phyloP scores from a whole-genome alignment of 139 green algal genomes.

The Chlamydomonas schloesseri region DNA sequence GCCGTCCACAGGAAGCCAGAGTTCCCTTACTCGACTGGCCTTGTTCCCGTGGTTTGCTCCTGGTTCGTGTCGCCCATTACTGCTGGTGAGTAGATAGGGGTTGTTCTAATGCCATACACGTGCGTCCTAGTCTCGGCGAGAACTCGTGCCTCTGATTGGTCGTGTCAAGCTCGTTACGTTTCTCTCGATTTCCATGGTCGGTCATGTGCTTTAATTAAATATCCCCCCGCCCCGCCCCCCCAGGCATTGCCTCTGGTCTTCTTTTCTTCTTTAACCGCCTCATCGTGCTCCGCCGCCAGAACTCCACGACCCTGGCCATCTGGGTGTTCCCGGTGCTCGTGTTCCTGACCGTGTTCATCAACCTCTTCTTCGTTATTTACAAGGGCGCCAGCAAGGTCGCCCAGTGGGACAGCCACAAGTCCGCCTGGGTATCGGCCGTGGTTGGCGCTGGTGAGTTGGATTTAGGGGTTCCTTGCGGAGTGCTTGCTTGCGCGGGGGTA shows the following conservation, averaged over 20 bases:
- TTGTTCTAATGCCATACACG: too few relatives aligned
- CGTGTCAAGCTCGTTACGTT: background rate
- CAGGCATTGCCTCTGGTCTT: constrained; percentile 25
- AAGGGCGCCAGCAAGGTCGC: constrained; percentile 55
- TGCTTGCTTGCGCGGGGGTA: too few relatives aligned
- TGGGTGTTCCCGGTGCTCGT: constrained; percentile 56
- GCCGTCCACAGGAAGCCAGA: background rate
- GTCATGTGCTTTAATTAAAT: background rate
- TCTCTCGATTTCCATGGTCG: too few relatives aligned
- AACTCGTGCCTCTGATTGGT: too few relatives aligned
- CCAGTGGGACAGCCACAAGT: constrained; percentile 24
- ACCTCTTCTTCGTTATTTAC: constrained; percentile 64
- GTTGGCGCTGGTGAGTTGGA: background rate
- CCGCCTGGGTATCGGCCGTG: constrained; percentile 44
- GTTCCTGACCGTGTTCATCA: background rate
- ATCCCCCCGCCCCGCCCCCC: background rate
- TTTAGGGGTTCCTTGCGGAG: too few relatives aligned
- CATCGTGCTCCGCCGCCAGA: constrained; percentile 42
- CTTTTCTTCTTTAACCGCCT: constrained; percentile 38
- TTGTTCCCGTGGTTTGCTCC: constrained; percentile 30
- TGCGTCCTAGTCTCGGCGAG: too few relatives aligned
- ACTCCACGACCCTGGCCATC: constrained; percentile 45
- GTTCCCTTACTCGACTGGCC: constrained; percentile 38
- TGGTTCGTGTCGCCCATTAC: constrained; percentile 56
- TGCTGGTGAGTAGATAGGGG: background rate